A percentile compares a stretch with the other conserved stretches of the same genome.
phyloP scores from a whole-genome alignment of 768 basidiomycete species.

The Lactarius deliciosus region DNA sequence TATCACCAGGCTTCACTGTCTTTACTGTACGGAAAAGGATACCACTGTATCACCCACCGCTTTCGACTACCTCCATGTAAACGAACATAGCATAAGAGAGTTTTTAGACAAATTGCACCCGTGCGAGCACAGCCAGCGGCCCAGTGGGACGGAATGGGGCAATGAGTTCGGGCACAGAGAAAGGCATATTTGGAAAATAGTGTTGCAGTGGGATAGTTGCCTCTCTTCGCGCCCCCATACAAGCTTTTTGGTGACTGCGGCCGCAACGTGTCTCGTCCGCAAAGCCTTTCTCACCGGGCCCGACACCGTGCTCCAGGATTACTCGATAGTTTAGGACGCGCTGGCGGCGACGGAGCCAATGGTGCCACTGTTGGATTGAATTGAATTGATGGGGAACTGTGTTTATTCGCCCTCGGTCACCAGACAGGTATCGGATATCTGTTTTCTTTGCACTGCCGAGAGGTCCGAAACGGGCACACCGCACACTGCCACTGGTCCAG shows the following conservation, averaged over 20 bases:
- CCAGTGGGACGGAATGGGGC: not conserved
- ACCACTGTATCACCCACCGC: not conserved
- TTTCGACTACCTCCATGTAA: not conserved
- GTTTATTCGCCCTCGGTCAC: too few species aligned
- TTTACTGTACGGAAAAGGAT: not conserved
- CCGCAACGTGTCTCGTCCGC: not conserved
- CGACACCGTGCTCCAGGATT: not conserved
- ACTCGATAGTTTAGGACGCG: not conserved
- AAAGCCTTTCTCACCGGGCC: not conserved
- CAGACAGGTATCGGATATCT: not conserved
- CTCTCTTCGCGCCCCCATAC: not conserved
- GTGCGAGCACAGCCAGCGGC: not conserved
- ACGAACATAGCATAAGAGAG: not conserved
- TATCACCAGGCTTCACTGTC: not conserved
- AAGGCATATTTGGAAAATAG: not conserved
- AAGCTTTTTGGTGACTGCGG: too few species aligned
- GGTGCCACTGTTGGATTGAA: not conserved
- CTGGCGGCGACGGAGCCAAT: not conserved
- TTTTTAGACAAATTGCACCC: not conserved
- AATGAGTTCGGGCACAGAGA: not conserved
- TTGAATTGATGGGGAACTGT: not conserved
- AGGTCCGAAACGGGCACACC: not conserved
- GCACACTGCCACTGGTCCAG: not conserved
- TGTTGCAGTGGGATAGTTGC: not conserved
- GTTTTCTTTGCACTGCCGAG: not conserved